Evolutionary conservation across 192 early-diverging fungal genomes (phyloP), one percentile per base, ranked within the genome.

Genomic region (Backusella tuberculispora): DNA sequence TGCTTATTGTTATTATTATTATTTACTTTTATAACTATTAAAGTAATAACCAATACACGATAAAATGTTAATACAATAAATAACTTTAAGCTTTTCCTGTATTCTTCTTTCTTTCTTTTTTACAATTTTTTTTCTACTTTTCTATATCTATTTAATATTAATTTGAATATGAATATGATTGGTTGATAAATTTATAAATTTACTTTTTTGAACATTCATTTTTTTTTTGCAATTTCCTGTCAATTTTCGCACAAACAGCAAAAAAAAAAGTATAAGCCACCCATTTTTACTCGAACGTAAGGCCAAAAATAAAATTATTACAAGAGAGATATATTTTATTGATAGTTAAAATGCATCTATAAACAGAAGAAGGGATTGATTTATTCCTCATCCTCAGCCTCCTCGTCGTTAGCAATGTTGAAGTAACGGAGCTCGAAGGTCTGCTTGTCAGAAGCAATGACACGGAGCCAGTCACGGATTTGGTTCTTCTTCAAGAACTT

Each of bases 401-500:
- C 92, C 63, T 87, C 92, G 71, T 88, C 86, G 77, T 87, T 87
- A 78, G 86, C 90, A 83, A 96, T 94, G 91, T 94, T 91, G 89
- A 92, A 98, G 94, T 98, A 99, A 75, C 91, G 88, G 86, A 99
- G 92, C 88, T 96, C 91, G 90, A 97, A 99, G 75, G 95, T 88
- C 74, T 86, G 83, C 92, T 96, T 95, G 90, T 85, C 82, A 76
- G 88, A 85, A 80, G 95, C 87, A 84, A 98, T 88, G 81, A 98
- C 98, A 86, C 98, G 97, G 82, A 99, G 88, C 92, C 93, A 98
- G 89, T 99, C 98, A 83, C 95, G 92, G 87, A 99, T 93, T 84
- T 93, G 90, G 91, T 98, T 88, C 94, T 99, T 97, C 95, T 99
- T 99, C 87, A 99, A 89, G 94, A 96, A 99, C 92, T 97, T 97